Evolutionary conservation across 371 early-diverging fungal species (phyloP), one percentile per base, ranked within the genome.

Genomic region (Syncephalis plumigaleata): DNA sequence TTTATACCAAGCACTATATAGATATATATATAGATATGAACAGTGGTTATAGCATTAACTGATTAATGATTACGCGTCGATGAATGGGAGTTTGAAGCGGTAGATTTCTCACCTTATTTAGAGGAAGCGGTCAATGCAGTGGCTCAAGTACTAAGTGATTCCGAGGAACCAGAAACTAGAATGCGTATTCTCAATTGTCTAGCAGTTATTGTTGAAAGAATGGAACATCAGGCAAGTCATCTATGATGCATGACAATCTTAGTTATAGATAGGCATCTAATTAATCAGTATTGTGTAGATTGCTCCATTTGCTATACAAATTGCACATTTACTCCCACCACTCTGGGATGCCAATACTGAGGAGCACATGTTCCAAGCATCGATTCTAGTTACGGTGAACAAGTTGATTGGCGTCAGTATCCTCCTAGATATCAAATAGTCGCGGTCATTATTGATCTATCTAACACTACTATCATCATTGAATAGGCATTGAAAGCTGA

Each of bases 31-130:
- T 5, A 42, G 23, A 5, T 23, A 23, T 42, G n/a, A 23, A 13
- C 16, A 42, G 4, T 7, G 3, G 42, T 42, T 42, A 18, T 22
- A 42, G 42, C 16, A 11, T 31, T 31, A 31, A 7, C 31, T 31
- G 31, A 31, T 31, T 31, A 31, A 31, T 49, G 9, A 25, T 26
- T 42, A 42, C 56, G 63, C 17, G 51, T 82, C 5, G 90, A 90
- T 49, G 90, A 91, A 50, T 86, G 84, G 85, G 87, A 86, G 48
- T 91, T 91, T 62, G 85, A 84, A 36, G 65, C 78, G 2, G 58
- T 61, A 0, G 63, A 67, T 20, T 83, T 91, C 43, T 48, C 67
- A 20, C 84, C 86, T 2, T 89, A 72, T 57, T 53, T 85, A 31
- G 79, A 75, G 22, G 57, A 59, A 3, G 63, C 75, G 21, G 66